Evolutionary conservation across 192 early-diverging fungal genomes (phyloP).

Genomic region (Podila minutissima): DNA sequence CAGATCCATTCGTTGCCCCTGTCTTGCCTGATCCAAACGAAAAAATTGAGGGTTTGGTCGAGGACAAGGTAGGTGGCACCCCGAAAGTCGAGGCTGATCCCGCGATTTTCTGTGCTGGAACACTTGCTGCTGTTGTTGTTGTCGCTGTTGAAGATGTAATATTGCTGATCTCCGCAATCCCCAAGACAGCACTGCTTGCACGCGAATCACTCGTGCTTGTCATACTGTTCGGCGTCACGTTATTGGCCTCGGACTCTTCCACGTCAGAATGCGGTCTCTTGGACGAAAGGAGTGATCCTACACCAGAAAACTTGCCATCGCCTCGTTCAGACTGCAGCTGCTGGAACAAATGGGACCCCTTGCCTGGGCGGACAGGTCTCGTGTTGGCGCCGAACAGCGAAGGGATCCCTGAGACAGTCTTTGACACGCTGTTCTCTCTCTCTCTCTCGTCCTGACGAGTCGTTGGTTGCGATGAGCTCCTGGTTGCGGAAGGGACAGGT

Average conservation of each 20-base stretch:
- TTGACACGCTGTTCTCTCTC: slow-evolving; percentile 2
- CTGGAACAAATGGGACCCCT: neutral
- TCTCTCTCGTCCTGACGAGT: neutral
- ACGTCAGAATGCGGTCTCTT: slow-evolving; percentile 32
- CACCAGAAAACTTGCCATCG: neutral
- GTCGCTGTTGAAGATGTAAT: neutral
- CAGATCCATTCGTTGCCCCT: slow-evolving; percentile 18
- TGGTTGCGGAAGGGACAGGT: neutral
- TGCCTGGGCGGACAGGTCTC: slow-evolving; percentile 9
- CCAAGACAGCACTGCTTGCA: neutral
- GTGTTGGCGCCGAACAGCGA: neutral
- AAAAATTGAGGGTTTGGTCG: neutral
- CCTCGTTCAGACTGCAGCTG: neutral
- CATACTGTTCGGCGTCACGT: slow-evolving; percentile 3
- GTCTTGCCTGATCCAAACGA: slow-evolving; percentile 28
- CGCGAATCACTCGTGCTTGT: neutral
- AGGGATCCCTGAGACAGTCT: neutral
- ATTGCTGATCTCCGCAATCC: slow-evolving; percentile 20
- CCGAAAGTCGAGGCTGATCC: neutral
- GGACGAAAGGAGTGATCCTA: neutral
- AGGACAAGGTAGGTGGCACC: neutral
- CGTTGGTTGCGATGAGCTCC: too few species aligned
- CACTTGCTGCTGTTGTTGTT: neutral
- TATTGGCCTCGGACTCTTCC: too few species aligned
- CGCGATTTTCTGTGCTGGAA: neutral